Base-by-base conservation (phyloP, 1,284 basidiomycete genomes). In the Sporisorium exsertum region DNA sequence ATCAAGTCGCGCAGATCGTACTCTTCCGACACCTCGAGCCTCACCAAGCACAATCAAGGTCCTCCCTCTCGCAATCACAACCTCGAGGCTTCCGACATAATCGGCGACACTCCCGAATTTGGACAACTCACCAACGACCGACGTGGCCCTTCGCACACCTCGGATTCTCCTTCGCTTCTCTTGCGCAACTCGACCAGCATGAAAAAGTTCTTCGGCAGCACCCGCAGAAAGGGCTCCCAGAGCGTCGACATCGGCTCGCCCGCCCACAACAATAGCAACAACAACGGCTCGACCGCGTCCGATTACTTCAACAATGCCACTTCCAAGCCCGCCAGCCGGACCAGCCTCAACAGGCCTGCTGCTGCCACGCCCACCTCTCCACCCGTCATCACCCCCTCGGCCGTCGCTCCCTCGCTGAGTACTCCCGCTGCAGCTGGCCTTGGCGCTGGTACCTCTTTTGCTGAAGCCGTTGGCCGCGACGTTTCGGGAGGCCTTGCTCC, bases 131-230 rank as follows among this genome's bases (percentile, higher is more conserved):
- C 53, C 7, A 49, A 29, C 45, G 55, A 54, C 42, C 58, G 67
- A 2, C 63, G 67, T 43, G 60, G 59, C 22, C 40, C 60, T 13
- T 61, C 61, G n/a, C 51, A 71, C 37, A 20, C 65, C 29, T 69
- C 72, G 45, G 76, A 78, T 26, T 49, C 67, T 13, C 49, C 72
- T 32, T 74, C 71, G 20, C 61, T 72, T 29, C 58, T 58, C 16
- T 69, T 69, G 32, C 76, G 68, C 35, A 65, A 66, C 33, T 77
- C 75, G 37, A 16, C 56, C 64, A 72, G 53, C 55, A 78, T 78
- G 76, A 71, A 74, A 27, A 74, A 68, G 68, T 64, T 78, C 63
- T 78, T 78, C 15, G 71, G 72, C 33, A 72, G 68, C 61, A 68
- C 64, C 24, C 71, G 72, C 26, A 70, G 67, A 45, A 75, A 75